Conservation (phyloP, 1,139 yeast genomes). For the Geotrichum aggregatum region DNA sequence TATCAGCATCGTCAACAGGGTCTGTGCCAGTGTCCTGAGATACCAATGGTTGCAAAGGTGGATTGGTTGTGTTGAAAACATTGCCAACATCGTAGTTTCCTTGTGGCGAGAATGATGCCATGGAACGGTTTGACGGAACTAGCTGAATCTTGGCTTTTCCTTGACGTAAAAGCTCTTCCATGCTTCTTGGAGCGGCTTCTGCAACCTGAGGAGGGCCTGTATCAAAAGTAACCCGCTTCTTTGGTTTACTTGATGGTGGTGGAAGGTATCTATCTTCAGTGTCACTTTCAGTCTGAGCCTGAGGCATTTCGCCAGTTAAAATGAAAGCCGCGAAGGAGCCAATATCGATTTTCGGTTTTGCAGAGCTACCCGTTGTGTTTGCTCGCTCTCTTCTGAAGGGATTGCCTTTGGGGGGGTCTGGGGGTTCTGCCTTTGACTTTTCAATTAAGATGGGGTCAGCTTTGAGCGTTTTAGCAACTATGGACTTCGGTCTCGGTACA, state of each 20-base stretch:
- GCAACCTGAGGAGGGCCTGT: slow-evolving; percentile 41
- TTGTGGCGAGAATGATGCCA: slow-evolving; percentile 11
- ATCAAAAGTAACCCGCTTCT: slow-evolving; percentile 40
- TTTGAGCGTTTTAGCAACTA: slow-evolving; percentile 36
- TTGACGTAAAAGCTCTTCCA: slow-evolving; percentile 41
- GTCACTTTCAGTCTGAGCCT: neutral
- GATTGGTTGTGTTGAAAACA: slow-evolving; percentile 10
- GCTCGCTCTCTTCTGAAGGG: slow-evolving; percentile 32
- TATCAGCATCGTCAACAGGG: slow-evolving; percentile 35
- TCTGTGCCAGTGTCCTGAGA: slow-evolving; percentile 21
- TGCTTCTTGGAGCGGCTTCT: slow-evolving; percentile 41
- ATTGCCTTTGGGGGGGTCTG: slow-evolving; percentile 24
- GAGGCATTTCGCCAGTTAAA: slow-evolving; percentile 36
- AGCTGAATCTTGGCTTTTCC: slow-evolving; percentile 22
- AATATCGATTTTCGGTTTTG: slow-evolving; percentile 33
- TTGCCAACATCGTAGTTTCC: slow-evolving; percentile 21
- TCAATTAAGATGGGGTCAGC: slow-evolving; percentile 21
- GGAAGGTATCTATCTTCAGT: slow-evolving; percentile 14
- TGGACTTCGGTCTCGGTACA: slow-evolving; percentile 40
- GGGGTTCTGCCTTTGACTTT: slow-evolving; percentile 15
- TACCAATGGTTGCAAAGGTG: slow-evolving; percentile 14
- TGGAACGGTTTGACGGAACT: slow-evolving; percentile 14
- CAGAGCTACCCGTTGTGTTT: slow-evolving; percentile 14
- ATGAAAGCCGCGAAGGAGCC: slow-evolving; percentile 40
- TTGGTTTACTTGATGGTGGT: slow-evolving; percentile 23